These are phyloP conservation scores for Aegilops sharonensis DNA, from an alignment of 176 grass and related monocot genomes.

Conservation along the genomic window DNA sequence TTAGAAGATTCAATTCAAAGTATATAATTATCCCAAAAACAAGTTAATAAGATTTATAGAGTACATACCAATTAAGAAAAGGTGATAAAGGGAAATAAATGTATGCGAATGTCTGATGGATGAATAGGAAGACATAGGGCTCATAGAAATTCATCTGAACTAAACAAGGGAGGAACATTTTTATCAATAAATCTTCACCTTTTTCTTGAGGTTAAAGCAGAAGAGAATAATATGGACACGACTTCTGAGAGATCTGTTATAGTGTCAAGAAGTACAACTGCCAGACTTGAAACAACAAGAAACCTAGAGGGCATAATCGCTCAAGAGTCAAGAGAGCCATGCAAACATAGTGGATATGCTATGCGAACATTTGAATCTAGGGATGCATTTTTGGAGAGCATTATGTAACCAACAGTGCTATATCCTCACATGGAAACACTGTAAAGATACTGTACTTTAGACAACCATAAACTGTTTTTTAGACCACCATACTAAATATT, in stretches of 20 bases:
- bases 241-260: background rate
- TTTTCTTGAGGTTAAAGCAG: background rate
- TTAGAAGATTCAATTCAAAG: background rate
- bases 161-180: background rate
- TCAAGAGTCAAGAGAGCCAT: slow-evolving; percentile 18
- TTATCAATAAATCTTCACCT: background rate
- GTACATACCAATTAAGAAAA: background rate
- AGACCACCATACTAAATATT: slow-evolving; percentile 25
- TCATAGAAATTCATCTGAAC: background rate
- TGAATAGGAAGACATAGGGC: background rate
- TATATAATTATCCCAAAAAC: too few species aligned
- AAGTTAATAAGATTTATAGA: background rate
- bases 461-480: slow-evolving; percentile 28
- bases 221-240: background rate
- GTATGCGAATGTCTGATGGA: background rate
- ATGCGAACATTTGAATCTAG: slow-evolving; percentile 32
- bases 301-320: slow-evolving; percentile 21
- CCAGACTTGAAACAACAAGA: slow-evolving; percentile 37
- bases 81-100: background rate
- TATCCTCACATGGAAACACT: slow-evolving; percentile 45
- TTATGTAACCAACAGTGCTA: slow-evolving; percentile 31
- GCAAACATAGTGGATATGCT: slow-evolving; percentile 28
- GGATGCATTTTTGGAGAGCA: slow-evolving; percentile 38
- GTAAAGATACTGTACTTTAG: slow-evolving; percentile 45
- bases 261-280: slow-evolving; percentile 25